These are phyloP conservation scores for Backusella liffmaniae DNA, from an alignment of 192 early-diverging fungal species.

Conservation along the genomic window DNA sequence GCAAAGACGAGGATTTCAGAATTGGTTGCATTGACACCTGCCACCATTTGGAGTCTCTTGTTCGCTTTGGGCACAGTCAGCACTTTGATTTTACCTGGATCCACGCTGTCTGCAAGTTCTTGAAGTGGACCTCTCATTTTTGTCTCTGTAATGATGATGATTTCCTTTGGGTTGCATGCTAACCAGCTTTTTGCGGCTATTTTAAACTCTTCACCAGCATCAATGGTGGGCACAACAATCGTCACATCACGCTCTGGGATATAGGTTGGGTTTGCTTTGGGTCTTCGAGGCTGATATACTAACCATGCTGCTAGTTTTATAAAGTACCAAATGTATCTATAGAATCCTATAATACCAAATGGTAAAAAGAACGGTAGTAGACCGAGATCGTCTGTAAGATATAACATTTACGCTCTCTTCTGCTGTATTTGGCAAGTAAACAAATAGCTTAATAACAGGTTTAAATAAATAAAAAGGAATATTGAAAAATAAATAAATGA, in stretches of 20 bases:
- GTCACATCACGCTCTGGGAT: constrained; percentile 59
- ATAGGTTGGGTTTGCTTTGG: constrained; percentile 58
- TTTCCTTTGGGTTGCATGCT: constrained; percentile 59
- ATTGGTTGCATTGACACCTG: constrained; percentile 60
- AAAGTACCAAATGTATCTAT: constrained; percentile 70
- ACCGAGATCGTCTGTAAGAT: constrained; percentile 60
- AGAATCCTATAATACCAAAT: constrained; percentile 69
- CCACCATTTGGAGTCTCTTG: constrained; percentile 71
- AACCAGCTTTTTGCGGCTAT: constrained; percentile 65
- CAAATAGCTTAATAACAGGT: not conserved
- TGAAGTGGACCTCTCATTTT: constrained; percentile 53
- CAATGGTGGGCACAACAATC: constrained; percentile 74
- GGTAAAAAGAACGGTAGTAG: constrained; percentile 67
- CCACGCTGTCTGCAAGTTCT: constrained; percentile 55
- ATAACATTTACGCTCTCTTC: constrained; percentile 47
- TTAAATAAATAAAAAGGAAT: constrained; percentile 1
- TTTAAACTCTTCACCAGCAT: constrained; percentile 73
- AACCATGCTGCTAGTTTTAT: constrained; percentile 63
- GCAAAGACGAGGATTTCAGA: constrained; percentile 67
- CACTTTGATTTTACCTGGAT: constrained; percentile 53
- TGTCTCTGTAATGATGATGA: constrained; percentile 68
- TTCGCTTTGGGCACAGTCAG: constrained; percentile 59
- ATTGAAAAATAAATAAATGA: not conserved
- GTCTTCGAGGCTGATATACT: constrained; percentile 60
- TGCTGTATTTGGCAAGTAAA: not conserved